phyloP scores from a whole-genome alignment of 495 filamentous ascomycete genomes.

The Talaromyces proteolyticus region DNA sequence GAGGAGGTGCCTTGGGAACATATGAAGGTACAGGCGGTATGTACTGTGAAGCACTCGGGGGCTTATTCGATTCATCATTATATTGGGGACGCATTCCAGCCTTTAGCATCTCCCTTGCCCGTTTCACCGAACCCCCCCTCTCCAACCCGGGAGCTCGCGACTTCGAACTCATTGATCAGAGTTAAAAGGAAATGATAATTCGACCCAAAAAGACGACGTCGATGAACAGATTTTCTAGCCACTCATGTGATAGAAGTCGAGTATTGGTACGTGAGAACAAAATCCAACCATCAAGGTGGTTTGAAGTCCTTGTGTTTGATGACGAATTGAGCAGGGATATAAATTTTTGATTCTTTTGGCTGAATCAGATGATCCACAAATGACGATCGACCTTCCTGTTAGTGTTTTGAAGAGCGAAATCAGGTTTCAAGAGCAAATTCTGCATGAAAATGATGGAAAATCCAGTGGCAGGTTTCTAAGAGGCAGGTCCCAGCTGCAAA shows the following conservation, averaged over 20 bases:
- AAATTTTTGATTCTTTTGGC: too few relatives aligned
- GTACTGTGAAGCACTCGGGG: not conserved
- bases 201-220: too few relatives aligned
- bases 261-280: too few relatives aligned
- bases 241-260: not conserved
- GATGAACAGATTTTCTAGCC: too few relatives aligned
- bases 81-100: conserved; percentile 37
- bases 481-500: not conserved
- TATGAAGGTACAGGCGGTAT: not conserved
- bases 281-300: too few relatives aligned
- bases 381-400: too few relatives aligned
- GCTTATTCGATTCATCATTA: too few relatives aligned
- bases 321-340: too few relatives aligned
- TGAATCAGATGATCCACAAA: too few relatives aligned
- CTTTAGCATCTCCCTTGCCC: conserved; percentile 46
- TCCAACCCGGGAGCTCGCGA: not conserved
- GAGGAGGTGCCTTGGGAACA: conserved; percentile 3
- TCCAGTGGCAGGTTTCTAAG: not conserved
- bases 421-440: not conserved
- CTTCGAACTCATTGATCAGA: conserved; percentile 2
- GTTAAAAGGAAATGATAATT: not conserved
- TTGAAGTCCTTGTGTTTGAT: too few relatives aligned
- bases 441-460: not conserved
- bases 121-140: conserved; percentile 28
- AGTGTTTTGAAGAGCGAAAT: too few relatives aligned